phyloP scores from a whole-genome alignment of 345 rosid species.

The Eucalyptus cloeziana region DNA sequence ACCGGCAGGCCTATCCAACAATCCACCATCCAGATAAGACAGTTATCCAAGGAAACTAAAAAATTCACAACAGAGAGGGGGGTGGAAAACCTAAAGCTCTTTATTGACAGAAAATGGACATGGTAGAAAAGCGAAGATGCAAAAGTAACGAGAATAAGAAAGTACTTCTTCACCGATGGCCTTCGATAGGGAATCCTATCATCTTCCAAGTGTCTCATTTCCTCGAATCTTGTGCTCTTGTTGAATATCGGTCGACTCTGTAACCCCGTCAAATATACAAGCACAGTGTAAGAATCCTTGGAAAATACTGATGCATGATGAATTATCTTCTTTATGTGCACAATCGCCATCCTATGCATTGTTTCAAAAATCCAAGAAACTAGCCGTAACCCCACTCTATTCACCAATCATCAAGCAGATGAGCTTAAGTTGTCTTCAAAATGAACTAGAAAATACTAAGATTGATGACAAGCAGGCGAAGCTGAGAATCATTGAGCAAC shows the following conservation, averaged over 20 bases:
- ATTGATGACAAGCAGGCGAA: not conserved
- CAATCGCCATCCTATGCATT: not conserved
- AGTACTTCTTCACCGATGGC: constrained; percentile 70
- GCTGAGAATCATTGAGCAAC: not conserved
- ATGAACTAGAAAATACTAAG: not conserved
- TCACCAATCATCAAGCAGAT: not conserved
- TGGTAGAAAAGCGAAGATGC: not conserved
- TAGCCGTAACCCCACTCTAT: not conserved
- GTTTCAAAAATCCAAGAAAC: not conserved
- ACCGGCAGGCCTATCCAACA: constrained; percentile 43
- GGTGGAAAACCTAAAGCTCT: not conserved
- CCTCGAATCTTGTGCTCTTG: constrained; percentile 97
- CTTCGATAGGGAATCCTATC: constrained; percentile 67
- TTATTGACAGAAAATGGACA: not conserved
- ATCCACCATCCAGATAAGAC: not conserved
- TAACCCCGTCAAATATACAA: not conserved
- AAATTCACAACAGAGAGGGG: not conserved
- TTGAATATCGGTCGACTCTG: constrained; percentile 98
- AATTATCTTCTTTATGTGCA: not conserved
- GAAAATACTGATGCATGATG: not conserved
- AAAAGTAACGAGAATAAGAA: not conserved
- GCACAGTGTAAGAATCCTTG: not conserved
- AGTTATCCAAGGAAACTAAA: not conserved
- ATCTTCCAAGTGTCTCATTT: constrained; percentile 73
- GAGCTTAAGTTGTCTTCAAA: not conserved